These are phyloP conservation scores for Ceratocystiopsis minuta DNA, from an alignment of 2,329 filamentous ascomycete genomes.

Conservation along the genomic window DNA sequence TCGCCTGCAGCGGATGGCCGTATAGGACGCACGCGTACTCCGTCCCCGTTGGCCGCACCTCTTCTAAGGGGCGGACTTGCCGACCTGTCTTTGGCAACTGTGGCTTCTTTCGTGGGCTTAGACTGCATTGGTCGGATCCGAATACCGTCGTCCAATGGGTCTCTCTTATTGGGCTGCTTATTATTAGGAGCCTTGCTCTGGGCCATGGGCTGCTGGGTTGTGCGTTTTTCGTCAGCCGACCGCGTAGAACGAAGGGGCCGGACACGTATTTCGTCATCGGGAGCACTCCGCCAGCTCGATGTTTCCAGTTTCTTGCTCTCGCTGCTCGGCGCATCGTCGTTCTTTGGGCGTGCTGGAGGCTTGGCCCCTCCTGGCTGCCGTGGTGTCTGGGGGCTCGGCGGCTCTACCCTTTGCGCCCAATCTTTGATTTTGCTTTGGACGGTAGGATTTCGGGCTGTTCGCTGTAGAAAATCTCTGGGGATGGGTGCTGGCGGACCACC, in stretches of 20 bases:
- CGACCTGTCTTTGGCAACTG: neutral
- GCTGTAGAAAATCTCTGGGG: slow-evolving; percentile 40
- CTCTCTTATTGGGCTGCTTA: too few relatives aligned
- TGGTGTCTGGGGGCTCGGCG: slow-evolving; percentile 22
- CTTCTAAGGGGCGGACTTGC: neutral
- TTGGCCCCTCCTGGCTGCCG: neutral
- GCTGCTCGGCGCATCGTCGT: slow-evolving; percentile 8
- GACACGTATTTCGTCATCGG: slow-evolving; percentile 19
- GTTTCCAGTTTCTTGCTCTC: slow-evolving; percentile 5
- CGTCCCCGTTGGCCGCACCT: slow-evolving; percentile 10
- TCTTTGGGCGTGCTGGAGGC: neutral
- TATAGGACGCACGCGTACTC: slow-evolving; percentile 12
- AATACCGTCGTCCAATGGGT: slow-evolving; percentile 13
- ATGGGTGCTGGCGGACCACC: slow-evolving; percentile 20
- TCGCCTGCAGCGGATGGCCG: neutral
- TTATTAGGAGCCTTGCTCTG: neutral
- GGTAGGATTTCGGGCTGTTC: slow-evolving; percentile 33
- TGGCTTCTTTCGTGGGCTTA: neutral
- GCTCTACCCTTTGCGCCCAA: slow-evolving; percentile 39
- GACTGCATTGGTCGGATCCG: slow-evolving; percentile 9
- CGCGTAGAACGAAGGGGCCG: slow-evolving; percentile 14
- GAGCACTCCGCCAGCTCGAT: slow-evolving; percentile 11
- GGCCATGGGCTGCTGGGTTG: neutral
- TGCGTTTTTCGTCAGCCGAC: slow-evolving; percentile 3
- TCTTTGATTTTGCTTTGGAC: slow-evolving; percentile 42